These are phyloP conservation scores for Eucalyptus rudis DNA, from an alignment of 345 rosid genomes.

Conservation along the genomic window DNA sequence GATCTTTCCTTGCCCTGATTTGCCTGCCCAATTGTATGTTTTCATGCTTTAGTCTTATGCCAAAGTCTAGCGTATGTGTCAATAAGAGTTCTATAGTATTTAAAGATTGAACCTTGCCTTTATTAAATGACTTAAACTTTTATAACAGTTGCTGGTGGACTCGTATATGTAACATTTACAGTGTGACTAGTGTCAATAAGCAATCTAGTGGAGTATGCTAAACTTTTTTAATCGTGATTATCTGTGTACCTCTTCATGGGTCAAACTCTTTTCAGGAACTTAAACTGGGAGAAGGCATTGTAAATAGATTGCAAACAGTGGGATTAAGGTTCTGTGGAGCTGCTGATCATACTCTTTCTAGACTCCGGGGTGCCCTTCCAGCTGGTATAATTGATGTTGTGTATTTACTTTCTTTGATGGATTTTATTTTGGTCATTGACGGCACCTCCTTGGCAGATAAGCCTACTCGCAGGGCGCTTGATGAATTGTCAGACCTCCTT, in stretches of 20 bases:
- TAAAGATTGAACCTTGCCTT: not conserved
- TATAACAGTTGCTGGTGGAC: not conserved
- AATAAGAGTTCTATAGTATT: not conserved
- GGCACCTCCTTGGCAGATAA: slow-evolving; percentile 46
- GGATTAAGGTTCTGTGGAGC: slow-evolving; percentile 87
- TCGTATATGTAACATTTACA: not conserved
- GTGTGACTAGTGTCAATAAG: not conserved
- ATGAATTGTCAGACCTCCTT: slow-evolving; percentile 71
- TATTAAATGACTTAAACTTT: not conserved
- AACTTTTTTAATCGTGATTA: not conserved
- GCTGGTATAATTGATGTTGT: slow-evolving; percentile 29
- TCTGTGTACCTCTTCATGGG: not conserved
- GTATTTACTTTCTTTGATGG: not conserved
- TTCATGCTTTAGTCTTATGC: not conserved
- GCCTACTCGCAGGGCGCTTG: slow-evolving; percentile 68
- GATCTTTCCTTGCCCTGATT: not conserved
- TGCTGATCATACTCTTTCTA: slow-evolving; percentile 88
- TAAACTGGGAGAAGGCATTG: slow-evolving; percentile 78
- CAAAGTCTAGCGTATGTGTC: not conserved
- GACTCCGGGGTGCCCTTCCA: slow-evolving; percentile 89
- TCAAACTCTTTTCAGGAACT: slow-evolving; percentile 55
- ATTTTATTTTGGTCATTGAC: not conserved
- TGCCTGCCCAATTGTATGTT: not conserved
- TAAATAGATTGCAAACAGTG: slow-evolving; percentile 89
- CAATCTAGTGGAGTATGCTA: not conserved